Percentiles rank a stretch among this genome's conserved stretches.
Evolutionary conservation across 2,329 filamentous ascomycete genomes (phyloP).

Genomic region (Escovopsis sp.): DNA sequence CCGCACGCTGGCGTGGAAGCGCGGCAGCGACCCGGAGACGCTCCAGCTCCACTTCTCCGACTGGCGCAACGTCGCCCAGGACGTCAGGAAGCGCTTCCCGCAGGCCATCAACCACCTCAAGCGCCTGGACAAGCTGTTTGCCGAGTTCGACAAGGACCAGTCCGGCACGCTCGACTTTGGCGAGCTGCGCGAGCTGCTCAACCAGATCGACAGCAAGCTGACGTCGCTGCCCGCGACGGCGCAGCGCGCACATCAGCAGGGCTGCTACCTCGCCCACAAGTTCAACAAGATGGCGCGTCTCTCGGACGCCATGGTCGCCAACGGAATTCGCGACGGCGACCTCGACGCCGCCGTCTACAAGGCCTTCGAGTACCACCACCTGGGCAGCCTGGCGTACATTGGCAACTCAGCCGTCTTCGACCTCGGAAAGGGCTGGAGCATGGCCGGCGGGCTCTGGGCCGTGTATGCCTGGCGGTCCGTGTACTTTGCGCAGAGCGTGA

Average conservation of each 20-base stretch:
- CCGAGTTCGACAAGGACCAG: conserved; percentile 83
- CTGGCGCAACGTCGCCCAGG: conserved; percentile 72
- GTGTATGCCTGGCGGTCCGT: conserved; percentile 94
- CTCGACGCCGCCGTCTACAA: conserved; percentile 86
- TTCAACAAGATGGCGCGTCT: conserved; percentile 80
- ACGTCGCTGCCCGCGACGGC: conserved; percentile 91
- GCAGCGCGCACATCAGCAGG: conserved; percentile 92
- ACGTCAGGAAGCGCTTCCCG: conserved; percentile 79
- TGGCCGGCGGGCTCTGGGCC: conserved; percentile 74
- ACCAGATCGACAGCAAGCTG: conserved; percentile 87
- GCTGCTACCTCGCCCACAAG: conserved; percentile 81
- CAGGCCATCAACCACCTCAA: conserved; percentile 78
- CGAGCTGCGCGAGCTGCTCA: conserved; percentile 75
- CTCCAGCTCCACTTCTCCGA: conserved; percentile 74
- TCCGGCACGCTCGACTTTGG: conserved; percentile 87
- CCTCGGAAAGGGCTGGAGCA: conserved; percentile 58
- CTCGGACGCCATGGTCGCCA: conserved; percentile 58
- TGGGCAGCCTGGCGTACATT: conserved; percentile 86
- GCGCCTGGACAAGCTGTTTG: conserved; percentile 80
- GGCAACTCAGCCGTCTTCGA: conserved; percentile 96
- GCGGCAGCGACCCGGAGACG: conserved; percentile 78
- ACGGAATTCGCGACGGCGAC: conserved; percentile 77
- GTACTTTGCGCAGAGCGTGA: conserved; percentile 96
- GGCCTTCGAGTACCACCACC: conserved; percentile 84
- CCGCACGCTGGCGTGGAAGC: conserved; percentile 79